Percentiles rank a stretch among this genome's conserved stretches.
Conservation (phyloP, 83 land plant genomes). For the Picea engelmannii region DNA sequence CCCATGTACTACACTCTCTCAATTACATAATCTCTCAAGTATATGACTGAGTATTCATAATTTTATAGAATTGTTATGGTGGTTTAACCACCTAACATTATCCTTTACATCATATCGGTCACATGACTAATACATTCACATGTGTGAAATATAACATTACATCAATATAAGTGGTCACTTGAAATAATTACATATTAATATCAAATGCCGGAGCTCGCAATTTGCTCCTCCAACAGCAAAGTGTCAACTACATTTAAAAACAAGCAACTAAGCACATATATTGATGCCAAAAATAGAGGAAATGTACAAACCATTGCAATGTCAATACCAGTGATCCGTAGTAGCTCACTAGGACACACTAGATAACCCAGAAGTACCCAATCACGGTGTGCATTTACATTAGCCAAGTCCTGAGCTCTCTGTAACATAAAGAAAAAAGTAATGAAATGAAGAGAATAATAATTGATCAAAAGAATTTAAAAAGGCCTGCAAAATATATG, state of each 20-base stretch:
- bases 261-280: background rate
- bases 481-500: background rate
- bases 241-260: background rate
- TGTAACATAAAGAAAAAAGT: conserved; percentile 28
- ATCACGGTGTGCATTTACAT: conserved; percentile 85
- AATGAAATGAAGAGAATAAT: conserved; percentile 5
- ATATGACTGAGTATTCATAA: too few species aligned
- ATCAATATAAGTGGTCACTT: too few species aligned
- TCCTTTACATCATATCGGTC: too few species aligned
- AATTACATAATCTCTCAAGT: too few species aligned
- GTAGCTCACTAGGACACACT: conserved; percentile 98
- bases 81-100: too few species aligned
- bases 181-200: background rate
- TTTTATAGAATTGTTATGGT: too few species aligned
- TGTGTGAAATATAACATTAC: too few species aligned
- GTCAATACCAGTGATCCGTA: conserved; percentile 92
- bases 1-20: too few species aligned
- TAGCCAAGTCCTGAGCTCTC: conserved; percentile 99
- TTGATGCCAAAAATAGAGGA: conserved; percentile 6
- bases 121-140: too few species aligned
- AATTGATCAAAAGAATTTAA: background rate
- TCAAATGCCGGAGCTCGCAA: background rate
- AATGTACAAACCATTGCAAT: conserved; percentile 82
- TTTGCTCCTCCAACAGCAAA: conserved; percentile 13
- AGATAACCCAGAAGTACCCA: conserved; percentile 98